Evolutionary conservation across 2,329 filamentous ascomycete genomes (phyloP), one percentile per base, ranked within the genome.

Genomic region (Fusarium piperis): DNA sequence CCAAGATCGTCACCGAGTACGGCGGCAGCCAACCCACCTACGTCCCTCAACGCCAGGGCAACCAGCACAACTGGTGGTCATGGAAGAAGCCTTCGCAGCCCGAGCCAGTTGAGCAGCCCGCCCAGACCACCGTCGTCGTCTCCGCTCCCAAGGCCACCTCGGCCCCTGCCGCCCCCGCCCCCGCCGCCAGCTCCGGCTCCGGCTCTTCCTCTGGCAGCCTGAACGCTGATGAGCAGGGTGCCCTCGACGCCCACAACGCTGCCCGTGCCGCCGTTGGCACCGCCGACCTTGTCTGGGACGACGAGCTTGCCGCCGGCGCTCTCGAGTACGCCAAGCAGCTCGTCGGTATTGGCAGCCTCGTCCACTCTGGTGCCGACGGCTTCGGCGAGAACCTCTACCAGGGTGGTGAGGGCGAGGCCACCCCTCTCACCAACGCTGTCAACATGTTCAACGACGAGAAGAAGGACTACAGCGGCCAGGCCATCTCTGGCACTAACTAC

Each of bases 301-400:
- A 60, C 13, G 26, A 38, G n/a, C 74, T 76, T 26, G 72, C 70
- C 30, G 56, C 74, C 5, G 67, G 67, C 20, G 74, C 74, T 16
- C 74, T 75, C 61, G 62, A 67, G 51, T 76, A 74, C 74, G 74
- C 74, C 12, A 35, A 67, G 32, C 60, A 76, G 60, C 70, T 76
- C 3, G 73, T 63, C 33, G 64, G 65, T 15, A 18, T 73, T 16
- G 74, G 73, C 35, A 67, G 35, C 53, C 65, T 76, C 12, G 9
- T 30, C 13, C 74, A 76, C 74, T 74, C 74, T 10, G 32, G 51
- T 16, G 55, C 62, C 13, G n/a, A 20, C 2, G 74, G 51, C 51
- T 53, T 73, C 44, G 74, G 74, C 6, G 74, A 76, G 74, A 76
- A 76, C 71, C 71, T 76, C 2, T 76, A 74, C 69, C 66, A 66